A percentile compares a stretch with the other conserved stretches of the same genome.
Conservation (phyloP, 371 early-diverging fungal genomes). For the Lichtheimia ornata region DNA sequence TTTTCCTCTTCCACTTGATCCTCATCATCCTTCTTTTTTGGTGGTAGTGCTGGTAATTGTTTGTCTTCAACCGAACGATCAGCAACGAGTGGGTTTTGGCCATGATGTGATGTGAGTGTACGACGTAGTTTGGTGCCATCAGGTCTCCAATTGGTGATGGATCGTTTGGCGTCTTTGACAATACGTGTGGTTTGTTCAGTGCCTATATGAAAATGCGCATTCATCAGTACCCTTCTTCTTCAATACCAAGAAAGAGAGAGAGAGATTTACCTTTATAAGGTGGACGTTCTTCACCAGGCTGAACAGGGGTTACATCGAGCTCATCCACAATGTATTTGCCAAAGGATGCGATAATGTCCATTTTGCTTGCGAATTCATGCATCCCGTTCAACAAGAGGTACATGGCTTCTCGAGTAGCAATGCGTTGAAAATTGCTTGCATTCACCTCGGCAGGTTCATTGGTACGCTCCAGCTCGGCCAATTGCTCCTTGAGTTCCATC, state of each 20-base stretch:
- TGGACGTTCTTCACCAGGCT: conserved; percentile 25
- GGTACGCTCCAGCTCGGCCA: conserved; percentile 25
- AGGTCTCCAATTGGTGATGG: conserved; percentile 37
- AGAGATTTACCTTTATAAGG: conserved; percentile 22
- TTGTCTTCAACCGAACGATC: not conserved
- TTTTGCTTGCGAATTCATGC: conserved; percentile 44
- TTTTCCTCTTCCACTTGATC: conserved; percentile 9
- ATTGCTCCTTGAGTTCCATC: conserved; percentile 29
- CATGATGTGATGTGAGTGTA: conserved; percentile 39
- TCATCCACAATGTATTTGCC: conserved; percentile 50
- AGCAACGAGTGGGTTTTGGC: conserved; percentile 34
- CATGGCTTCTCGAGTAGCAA: conserved; percentile 40
- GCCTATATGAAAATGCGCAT: conserved; percentile 1
- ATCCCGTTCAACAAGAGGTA: conserved; percentile 44
- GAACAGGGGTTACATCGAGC: conserved; percentile 34
- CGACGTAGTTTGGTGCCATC: conserved; percentile 33
- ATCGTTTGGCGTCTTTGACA: conserved; percentile 28
- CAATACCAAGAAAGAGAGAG: not conserved
- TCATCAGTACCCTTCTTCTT: too few relatives aligned
- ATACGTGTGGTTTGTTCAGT: conserved; percentile 32
- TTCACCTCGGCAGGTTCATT: conserved; percentile 32
- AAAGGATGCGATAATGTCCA: conserved; percentile 41
- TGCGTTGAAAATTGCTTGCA: conserved; percentile 40
- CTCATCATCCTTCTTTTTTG: not conserved
- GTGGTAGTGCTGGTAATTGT: not conserved